Conservation (phyloP, 139 green algal genomes). For the Haematococcus sp. region DNA sequence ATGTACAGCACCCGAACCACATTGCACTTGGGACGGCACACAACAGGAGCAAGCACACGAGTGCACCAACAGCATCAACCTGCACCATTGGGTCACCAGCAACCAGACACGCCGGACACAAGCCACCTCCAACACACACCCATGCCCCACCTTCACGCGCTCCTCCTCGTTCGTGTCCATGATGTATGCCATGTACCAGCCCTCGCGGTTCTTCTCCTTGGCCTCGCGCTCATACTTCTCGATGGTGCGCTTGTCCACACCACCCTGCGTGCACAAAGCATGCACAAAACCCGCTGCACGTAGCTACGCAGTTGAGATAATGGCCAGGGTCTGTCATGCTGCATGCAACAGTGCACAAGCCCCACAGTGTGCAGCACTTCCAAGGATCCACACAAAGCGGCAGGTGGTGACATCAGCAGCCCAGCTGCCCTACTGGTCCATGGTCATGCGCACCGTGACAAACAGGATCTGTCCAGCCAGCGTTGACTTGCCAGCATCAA, state of each 20-base stretch:
- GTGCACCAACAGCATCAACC: no score
- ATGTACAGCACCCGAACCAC: background rate
- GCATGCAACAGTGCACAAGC: background rate
- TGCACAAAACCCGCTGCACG: no score
- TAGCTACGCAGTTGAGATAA: background rate
- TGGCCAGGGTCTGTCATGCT: background rate
- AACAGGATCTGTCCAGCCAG: constrained; percentile 97
- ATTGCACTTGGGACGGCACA: background rate
- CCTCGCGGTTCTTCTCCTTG: constrained; percentile 99
- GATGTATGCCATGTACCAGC: constrained; percentile 99
- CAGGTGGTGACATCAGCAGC: no score
- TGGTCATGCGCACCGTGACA: constrained; percentile 71
- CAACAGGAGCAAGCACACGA: no score
- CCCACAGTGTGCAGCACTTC: no score
- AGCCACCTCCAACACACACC: constrained; percentile 85
- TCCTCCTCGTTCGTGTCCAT: constrained; percentile 99
- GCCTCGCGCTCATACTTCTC: constrained; percentile 99
- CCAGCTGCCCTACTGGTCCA: no score
- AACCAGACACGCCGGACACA: background rate
- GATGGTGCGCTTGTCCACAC: constrained; percentile 97
- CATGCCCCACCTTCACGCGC: constrained; percentile 79
- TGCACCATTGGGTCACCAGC: no score
- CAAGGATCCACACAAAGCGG: no score
- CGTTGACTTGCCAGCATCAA: constrained; percentile 98
- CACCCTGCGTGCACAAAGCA: constrained; percentile 23